These are phyloP conservation scores for Gaeumannomyces tritici DNA, from an alignment of 2,329 filamentous ascomycete genomes.

Conservation along the genomic window DNA sequence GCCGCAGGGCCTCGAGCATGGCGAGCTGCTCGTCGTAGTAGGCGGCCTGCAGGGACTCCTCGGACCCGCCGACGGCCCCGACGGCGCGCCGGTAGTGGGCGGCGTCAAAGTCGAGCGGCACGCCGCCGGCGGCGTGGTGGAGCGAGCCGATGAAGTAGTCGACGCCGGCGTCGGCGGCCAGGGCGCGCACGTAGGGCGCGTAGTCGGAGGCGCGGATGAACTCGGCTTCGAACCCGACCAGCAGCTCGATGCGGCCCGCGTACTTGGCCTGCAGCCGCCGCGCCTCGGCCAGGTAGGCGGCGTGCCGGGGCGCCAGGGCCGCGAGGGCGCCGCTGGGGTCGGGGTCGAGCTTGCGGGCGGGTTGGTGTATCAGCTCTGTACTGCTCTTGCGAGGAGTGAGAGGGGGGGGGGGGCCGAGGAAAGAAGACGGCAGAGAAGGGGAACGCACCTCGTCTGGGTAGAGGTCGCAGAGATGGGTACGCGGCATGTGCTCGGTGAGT, in stretches of 20 bases:
- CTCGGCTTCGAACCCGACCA: conserved; percentile 88
- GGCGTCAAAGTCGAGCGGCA: conserved; percentile 82
- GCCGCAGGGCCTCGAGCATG: conserved; percentile 66
- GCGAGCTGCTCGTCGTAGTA: conserved; percentile 84
- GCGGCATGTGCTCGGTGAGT: conserved; percentile 92
- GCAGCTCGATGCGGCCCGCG: conserved; percentile 59
- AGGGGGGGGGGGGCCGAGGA: too few relatives aligned
- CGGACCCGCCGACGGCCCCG: conserved; percentile 29
- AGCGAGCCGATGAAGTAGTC: conserved; percentile 87
- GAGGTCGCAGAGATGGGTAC: conserved; percentile 61
- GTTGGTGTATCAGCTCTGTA: not conserved
- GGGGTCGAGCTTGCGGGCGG: conserved; percentile 32
- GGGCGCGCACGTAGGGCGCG: conserved; percentile 42
- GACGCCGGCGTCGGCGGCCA: conserved; percentile 29
- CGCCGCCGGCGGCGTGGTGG: conserved; percentile 72
- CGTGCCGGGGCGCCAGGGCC: conserved; percentile 45
- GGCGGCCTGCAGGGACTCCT: conserved; percentile 65
- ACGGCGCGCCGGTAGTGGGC: conserved; percentile 58
- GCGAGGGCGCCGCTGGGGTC: conserved; percentile 38
- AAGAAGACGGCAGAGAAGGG: conserved; percentile 7
- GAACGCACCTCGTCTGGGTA: conserved; percentile 80
- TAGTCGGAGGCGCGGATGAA: conserved; percentile 67
- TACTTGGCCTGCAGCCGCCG: conserved; percentile 62
- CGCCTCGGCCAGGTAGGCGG: conserved; percentile 69
- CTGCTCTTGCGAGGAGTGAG: not conserved